Base-by-base conservation (phyloP, 2,329 filamentous ascomycete species). In the Colletotrichum tofieldiae region DNA sequence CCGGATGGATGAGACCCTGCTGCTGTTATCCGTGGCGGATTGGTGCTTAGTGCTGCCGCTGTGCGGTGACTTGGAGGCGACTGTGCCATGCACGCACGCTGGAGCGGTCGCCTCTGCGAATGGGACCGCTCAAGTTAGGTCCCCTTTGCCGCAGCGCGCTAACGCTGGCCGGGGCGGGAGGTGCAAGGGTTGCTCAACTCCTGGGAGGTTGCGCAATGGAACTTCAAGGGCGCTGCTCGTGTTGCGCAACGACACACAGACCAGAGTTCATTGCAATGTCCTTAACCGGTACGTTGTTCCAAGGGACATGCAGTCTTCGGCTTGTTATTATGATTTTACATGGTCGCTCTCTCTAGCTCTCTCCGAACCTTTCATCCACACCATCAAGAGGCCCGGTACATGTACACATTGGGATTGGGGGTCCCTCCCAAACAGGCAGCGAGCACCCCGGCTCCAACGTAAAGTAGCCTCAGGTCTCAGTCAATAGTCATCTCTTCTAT, bases 401-500 rank as follows among this genome's bases (percentile, higher is more conserved):
- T 20, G 39, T 56, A 45, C 20, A 29, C 7, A 37, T n/a, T 52
- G 26, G n/a, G 39, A 29, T n/a, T 23, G 14, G 29, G 37, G n/a
- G 62, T 47, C 63, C 41, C 6, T 39, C 39, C 58, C n/a, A 58
- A 18, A 37, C 20, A 54, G 37, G 39, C 39, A 69, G 32, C 60
- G 32, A 69, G 37, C 52, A 68, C 52, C 59, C 65, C 29, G 41
- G 54, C 32, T 55, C 69, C 59, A 63, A 65, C 45, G 26, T 47
- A 56, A 51, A 58, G 52, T 58, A 69, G 52, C 69, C 45, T 64
- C 23, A 63, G 56, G 69, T 63, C 47, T 14, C 35, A 9, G 11
- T n/a, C 39, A 35, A 35, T 8, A 45, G 59, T 65, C 65, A 60
- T 37, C 45, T 47, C 20, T 72, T 72, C 70, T 60, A 72, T 65